phyloP scores from a whole-genome alignment of 345 rosid species.

The Punica granatum region DNA sequence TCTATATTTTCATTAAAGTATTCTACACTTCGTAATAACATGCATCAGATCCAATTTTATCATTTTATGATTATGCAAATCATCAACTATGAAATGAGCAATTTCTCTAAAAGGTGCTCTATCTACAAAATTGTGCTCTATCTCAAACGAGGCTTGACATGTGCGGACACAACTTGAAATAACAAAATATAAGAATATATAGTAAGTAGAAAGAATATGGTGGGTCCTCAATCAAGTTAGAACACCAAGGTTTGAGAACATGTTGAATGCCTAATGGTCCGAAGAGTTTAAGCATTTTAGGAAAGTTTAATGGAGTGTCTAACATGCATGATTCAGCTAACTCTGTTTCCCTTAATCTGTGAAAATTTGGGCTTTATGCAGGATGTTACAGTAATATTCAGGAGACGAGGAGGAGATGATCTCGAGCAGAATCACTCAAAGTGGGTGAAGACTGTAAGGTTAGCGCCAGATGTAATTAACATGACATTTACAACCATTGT shows the following conservation, averaged over 20 bases:
- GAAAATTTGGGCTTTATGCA: constrained; percentile 30
- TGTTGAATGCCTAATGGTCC: not conserved
- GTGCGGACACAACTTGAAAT: not conserved
- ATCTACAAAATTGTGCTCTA: no score
- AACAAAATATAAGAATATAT: not conserved
- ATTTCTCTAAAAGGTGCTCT: not conserved
- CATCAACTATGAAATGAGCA: not conserved
- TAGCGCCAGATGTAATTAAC: constrained; percentile 86
- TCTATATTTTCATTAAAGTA: not conserved
- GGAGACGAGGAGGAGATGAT: constrained; percentile 99
- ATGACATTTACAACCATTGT: constrained; percentile 87
- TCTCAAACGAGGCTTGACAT: not conserved
- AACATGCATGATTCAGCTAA: not conserved
- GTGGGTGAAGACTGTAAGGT: constrained; percentile 74
- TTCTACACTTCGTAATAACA: not conserved
- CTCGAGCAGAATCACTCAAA: constrained; percentile 89
- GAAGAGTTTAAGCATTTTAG: not conserved
- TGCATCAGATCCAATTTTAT: not conserved
- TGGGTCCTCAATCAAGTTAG: not conserved
- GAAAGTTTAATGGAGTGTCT: not conserved
- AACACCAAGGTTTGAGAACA: not conserved
- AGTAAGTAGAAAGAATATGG: not conserved
- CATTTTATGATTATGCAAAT: no score
- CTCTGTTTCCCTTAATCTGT: not conserved
- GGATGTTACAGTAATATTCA: constrained; percentile 95